Evolutionary conservation across 257 asterid species (phyloP).

Genomic region (Ehretia macrophylla): DNA sequence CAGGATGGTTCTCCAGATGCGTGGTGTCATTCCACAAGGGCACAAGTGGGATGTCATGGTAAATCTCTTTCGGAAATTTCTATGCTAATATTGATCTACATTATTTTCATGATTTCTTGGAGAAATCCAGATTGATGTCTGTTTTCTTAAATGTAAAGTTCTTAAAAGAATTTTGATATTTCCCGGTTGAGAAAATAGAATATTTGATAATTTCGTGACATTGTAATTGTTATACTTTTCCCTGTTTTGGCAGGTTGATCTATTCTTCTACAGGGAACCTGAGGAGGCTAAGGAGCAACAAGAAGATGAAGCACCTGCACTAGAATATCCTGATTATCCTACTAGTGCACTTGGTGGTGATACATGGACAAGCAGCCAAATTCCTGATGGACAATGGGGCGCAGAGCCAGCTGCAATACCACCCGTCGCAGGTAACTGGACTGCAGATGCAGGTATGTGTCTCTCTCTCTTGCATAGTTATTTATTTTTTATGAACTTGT

Average conservation of each 20-base stretch:
- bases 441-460: slow-evolving; percentile 18
- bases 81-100: neutral
- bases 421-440: slow-evolving; percentile 15
- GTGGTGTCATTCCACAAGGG: slow-evolving; percentile 35
- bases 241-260: slow-evolving; percentile 26
- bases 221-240: neutral
- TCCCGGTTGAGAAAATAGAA: no score
- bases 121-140: no score
- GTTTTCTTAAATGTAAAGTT: no score
- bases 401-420: slow-evolving; percentile 13
- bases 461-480: neutral
- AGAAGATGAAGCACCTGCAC: slow-evolving; percentile 27
- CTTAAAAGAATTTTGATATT: no score
- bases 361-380: slow-evolving; percentile 16
- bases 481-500: neutral
- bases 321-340: slow-evolving; percentile 17
- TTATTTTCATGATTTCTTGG: neutral
- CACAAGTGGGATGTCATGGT: slow-evolving; percentile 44
- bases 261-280: slow-evolving; percentile 39
- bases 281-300: slow-evolving; percentile 33
- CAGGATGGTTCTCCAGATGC: slow-evolving; percentile 42
- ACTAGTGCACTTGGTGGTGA: slow-evolving; percentile 13
- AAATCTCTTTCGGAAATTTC: neutral
- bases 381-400: slow-evolving; percentile 26
- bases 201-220: no score